Base-by-base conservation (phyloP, 352 stramenopile genomes). In the Aphanomyces cochlioides region DNA sequence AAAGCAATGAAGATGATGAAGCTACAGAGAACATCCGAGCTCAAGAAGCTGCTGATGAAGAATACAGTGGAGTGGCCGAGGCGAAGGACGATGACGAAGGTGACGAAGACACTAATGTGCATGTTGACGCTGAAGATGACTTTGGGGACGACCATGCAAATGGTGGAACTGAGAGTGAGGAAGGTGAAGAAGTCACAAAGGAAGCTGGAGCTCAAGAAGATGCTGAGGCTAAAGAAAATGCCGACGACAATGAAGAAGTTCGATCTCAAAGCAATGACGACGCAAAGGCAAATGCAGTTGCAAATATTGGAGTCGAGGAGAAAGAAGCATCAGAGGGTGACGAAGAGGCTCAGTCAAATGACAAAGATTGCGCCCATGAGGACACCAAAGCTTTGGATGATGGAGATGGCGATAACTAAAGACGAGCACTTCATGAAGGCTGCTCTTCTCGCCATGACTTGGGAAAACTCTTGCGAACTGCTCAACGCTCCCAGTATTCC, bases 1-100 rank as follows among this genome's bases (percentile, higher is more conserved):
- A 50, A 50, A n/a, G 17, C 10, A n/a, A n/a, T n/a, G 50, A 28
- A 58, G 43, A n/a, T n/a, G 50, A 59, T 6, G 50, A 28, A 59
- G 50, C 6, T 34, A 36, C n/a, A 34, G 10, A 34, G 38, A 34
- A 37, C 50, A 36, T 34, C 10, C 17, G 17, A 59, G 4, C 10
- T 47, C 28, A 41, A 63, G 34, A 17, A 58, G 7, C 1, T 17
- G 17, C 1, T 3, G 50, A 13, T 4, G 19, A 63, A 8, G 56
- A 17, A 39, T 3, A 63, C 2, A 28, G 38, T 8, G 39, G n/a
- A n/a, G 39, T 34, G 37, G 57, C 5, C 57, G 57, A 15, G 47
- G 13, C 5, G 17, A n/a, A 47, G 17, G 37, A 41, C 28, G 57
- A 53, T 41, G 38, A 66, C 43, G 43, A n/a, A n/a, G 43, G 2